Percentiles rank a stretch among this genome's conserved stretches.
Evolutionary conservation across 352 stramenopile genomes (phyloP).

Genomic region (Albugo candida): DNA sequence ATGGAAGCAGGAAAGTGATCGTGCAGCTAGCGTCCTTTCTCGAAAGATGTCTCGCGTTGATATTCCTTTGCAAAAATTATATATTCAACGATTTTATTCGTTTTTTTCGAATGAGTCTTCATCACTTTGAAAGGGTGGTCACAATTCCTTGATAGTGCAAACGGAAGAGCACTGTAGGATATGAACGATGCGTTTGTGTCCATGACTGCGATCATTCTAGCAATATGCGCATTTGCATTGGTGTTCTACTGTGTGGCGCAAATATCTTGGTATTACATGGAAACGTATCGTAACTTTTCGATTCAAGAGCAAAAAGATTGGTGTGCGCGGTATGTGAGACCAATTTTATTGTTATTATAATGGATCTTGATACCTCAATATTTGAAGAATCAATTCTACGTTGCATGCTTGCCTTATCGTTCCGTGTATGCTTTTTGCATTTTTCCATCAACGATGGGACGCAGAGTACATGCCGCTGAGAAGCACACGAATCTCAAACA

Average conservation of each 20-base stretch:
- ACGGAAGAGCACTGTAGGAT: too few species aligned
- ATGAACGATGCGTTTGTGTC: too few species aligned
- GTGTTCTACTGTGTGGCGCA: slow-evolving; percentile 28
- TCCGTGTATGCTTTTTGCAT: slow-evolving; percentile 36
- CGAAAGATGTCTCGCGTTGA: too few species aligned
- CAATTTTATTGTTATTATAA: neutral
- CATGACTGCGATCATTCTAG: too few species aligned
- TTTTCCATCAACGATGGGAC: slow-evolving; percentile 42
- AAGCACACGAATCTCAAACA: slow-evolving; percentile 24
- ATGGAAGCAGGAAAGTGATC: too few species aligned
- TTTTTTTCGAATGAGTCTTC: too few species aligned
- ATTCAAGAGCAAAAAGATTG: slow-evolving; percentile 49
- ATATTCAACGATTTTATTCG: too few species aligned
- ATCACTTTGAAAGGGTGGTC: too few species aligned
- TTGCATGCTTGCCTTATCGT: slow-evolving; percentile 54
- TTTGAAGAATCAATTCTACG: slow-evolving; percentile 51
- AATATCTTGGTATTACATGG: slow-evolving; percentile 32
- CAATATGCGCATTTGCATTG: slow-evolving; percentile 16
- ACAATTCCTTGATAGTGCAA: too few species aligned
- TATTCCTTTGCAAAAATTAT: too few species aligned
- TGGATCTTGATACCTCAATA: neutral
- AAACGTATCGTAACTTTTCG: slow-evolving; percentile 52
- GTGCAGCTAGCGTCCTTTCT: too few species aligned
- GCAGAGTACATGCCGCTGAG: slow-evolving; percentile 28
- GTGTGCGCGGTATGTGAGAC: slow-evolving; percentile 36